Evolutionary conservation across 1,284 basidiomycete genomes (phyloP).

Genomic region (Porogramme epimiltina): DNA sequence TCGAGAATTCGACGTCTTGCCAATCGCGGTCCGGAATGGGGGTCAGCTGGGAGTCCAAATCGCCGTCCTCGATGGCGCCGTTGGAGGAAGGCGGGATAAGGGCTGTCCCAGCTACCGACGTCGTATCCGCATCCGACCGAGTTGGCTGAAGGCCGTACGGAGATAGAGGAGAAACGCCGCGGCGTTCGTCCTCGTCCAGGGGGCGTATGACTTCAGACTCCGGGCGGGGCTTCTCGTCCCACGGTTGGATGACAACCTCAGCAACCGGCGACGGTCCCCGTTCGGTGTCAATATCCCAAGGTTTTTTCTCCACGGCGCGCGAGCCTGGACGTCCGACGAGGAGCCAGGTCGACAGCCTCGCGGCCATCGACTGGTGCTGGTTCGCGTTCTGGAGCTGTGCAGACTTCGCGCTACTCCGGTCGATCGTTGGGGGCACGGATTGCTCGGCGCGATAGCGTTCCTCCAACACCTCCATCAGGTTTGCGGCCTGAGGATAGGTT

Average conservation of each 20-base stretch:
- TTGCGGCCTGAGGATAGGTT: background rate
- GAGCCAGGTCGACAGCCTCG: slow-evolving; percentile 20
- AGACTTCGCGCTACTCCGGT: slow-evolving; percentile 14
- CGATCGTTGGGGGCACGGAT: slow-evolving; percentile 14
- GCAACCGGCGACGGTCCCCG: slow-evolving; percentile 13
- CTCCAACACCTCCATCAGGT: slow-evolving; percentile 14
- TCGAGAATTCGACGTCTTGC: slow-evolving; percentile 21
- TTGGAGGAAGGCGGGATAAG: background rate
- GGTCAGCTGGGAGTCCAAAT: slow-evolving; percentile 1
- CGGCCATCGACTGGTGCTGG: slow-evolving; percentile 20
- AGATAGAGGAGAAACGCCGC: slow-evolving; percentile 16
- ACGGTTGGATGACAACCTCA: slow-evolving; percentile 1
- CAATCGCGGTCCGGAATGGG: slow-evolving; percentile 12
- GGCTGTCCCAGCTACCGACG: background rate
- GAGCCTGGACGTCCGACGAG: too few species aligned
- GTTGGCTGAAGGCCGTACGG: background rate
- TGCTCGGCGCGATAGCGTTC: slow-evolving; percentile 13
- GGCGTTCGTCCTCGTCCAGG: slow-evolving; percentile 18
- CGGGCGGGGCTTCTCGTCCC: slow-evolving; percentile 5
- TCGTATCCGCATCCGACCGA: background rate
- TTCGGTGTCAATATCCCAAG: slow-evolving; percentile 19
- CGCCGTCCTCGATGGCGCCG: slow-evolving; percentile 1
- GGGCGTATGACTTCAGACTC: slow-evolving; percentile 5
- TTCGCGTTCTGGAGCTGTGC: slow-evolving; percentile 9
- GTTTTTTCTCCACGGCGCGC: slow-evolving; percentile 6